Percentiles rank a stretch among this genome's conserved stretches.
phyloP scores from a whole-genome alignment of 177 flowering plant genomes.

The Vitis hybrid region DNA sequence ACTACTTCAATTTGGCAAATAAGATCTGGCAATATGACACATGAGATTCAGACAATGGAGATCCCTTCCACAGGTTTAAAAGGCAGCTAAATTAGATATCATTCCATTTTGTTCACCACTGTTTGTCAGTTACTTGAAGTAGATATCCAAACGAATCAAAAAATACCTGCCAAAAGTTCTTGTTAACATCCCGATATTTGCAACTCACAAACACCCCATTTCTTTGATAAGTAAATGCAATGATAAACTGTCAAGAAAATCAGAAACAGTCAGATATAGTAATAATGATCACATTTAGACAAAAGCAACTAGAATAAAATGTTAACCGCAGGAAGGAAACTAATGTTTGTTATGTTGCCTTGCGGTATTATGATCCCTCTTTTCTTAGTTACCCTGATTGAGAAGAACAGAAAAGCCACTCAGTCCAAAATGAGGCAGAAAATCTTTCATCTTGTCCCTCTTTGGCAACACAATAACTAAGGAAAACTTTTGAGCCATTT shows the following conservation, averaged over 20 bases:
- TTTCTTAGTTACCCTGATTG: no score
- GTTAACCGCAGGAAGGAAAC: neutral
- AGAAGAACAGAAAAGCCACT: no score
- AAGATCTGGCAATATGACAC: no score
- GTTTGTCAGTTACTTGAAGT: neutral
- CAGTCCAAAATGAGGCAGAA: no score
- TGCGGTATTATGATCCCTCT: no score
- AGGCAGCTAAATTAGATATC: no score
- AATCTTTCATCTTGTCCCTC: no score
- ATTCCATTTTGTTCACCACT: neutral
- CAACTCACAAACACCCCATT: conserved; percentile 72
- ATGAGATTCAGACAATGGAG: no score
- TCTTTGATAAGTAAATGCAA: conserved; percentile 82
- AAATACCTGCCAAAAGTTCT: conserved; percentile 93
- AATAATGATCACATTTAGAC: neutral
- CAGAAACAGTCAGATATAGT: neutral
- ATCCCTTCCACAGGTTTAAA: no score
- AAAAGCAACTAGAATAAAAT: neutral
- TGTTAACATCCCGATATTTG: conserved; percentile 71
- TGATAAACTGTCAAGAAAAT: conserved; percentile 51
- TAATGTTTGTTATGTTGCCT: neutral
- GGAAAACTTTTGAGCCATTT: no score
- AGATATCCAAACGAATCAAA: conserved; percentile 1
- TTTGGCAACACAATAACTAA: no score
- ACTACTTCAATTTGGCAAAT: no score